Evolutionary conservation across 345 rosid genomes (phyloP).

Genomic region (Sonneratia caseolaris): DNA sequence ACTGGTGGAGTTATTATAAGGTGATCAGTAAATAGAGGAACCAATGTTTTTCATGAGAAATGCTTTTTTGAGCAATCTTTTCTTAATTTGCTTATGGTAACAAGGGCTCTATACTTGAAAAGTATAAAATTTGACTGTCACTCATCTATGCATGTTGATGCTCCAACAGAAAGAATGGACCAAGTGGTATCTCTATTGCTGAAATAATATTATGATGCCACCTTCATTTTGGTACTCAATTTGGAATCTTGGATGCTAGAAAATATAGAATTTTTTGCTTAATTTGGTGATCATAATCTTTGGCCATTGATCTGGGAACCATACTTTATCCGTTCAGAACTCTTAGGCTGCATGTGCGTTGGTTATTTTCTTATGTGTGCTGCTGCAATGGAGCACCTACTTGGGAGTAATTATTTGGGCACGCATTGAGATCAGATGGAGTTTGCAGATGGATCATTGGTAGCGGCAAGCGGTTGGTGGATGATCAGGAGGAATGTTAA

Average conservation of each 20-base stretch:
- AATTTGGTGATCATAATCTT: background rate
- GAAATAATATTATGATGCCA: background rate
- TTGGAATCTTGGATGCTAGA: background rate
- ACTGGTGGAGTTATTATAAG: background rate
- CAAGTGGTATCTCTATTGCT: background rate
- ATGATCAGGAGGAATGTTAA: too few species aligned
- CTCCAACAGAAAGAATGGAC: background rate
- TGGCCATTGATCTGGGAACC: too few species aligned
- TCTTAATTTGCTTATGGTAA: background rate
- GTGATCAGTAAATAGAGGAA: background rate
- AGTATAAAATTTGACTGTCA: background rate
- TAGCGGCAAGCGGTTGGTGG: background rate
- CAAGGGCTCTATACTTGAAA: background rate
- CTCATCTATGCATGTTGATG: background rate
- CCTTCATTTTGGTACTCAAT: background rate
- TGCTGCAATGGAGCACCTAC: too few species aligned
- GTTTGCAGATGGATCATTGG: background rate
- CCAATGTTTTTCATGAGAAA: background rate
- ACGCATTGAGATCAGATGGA: background rate
- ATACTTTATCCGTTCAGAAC: too few species aligned
- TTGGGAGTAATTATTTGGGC: background rate
- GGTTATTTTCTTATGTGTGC: too few species aligned
- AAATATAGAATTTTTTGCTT: background rate
- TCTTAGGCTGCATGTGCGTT: too few species aligned
- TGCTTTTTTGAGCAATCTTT: background rate